These are phyloP conservation scores for Emydomyces testavorans DNA, from an alignment of 2,329 filamentous ascomycete species.

Conservation along the genomic window DNA sequence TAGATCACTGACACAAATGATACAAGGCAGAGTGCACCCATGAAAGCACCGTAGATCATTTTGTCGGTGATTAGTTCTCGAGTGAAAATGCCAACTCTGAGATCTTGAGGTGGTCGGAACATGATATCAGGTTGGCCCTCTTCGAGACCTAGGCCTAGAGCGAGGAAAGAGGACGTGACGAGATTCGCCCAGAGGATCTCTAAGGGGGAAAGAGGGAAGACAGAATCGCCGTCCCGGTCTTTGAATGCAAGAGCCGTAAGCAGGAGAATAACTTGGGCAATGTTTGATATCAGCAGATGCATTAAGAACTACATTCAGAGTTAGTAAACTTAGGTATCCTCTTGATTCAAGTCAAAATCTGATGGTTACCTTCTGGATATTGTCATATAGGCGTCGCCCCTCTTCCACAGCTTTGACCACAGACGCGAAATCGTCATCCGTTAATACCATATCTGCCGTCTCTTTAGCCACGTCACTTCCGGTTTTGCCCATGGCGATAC, in stretches of 20 bases:
- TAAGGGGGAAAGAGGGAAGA: conserved; percentile 73
- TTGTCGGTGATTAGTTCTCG: conserved; percentile 33
- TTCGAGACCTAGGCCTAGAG: conserved; percentile 75
- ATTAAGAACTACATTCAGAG: conserved; percentile 53
- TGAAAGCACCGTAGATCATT: conserved; percentile 37
- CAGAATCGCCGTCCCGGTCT: conserved; percentile 56
- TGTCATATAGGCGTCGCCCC: conserved; percentile 67
- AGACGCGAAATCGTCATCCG: conserved; percentile 67
- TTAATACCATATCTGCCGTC: conserved; percentile 40
- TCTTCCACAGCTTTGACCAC: conserved; percentile 72
- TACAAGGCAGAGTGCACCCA: conserved; percentile 34
- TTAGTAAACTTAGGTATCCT: conserved; percentile 5
- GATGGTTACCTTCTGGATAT: conserved; percentile 50
- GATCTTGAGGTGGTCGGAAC: conserved; percentile 62
- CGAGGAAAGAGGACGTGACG: conserved; percentile 74
- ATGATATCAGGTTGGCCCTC: conserved; percentile 64
- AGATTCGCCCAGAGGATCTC: conserved; percentile 91
- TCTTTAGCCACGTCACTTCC: conserved; percentile 71
- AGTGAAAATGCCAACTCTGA: conserved; percentile 33
- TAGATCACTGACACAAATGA: conserved; percentile 33
- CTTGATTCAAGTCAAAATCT: neutral
- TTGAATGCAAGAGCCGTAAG: conserved; percentile 73
- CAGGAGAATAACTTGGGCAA: conserved; percentile 70
- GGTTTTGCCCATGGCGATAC: conserved; percentile 65
- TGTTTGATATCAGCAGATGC: conserved; percentile 66